Conservation (phyloP, 2,329 filamentous ascomycete genomes). For the Alternaria rosae region DNA sequence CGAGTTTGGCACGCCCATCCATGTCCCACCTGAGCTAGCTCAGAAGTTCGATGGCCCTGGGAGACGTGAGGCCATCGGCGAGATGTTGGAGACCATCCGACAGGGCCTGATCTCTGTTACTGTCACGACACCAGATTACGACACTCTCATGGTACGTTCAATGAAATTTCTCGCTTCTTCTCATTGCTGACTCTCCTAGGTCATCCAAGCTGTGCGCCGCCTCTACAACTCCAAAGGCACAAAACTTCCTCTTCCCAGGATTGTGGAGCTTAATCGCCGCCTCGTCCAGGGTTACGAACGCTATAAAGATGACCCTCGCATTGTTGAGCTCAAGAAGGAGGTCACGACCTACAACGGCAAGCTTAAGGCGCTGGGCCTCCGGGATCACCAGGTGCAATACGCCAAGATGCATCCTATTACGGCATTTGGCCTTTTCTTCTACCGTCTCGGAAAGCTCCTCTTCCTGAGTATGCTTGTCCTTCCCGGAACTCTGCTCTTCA, state of each 20-base stretch:
- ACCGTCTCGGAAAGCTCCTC: slow-evolving; percentile 78
- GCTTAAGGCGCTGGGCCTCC: slow-evolving; percentile 83
- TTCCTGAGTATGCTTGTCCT: slow-evolving; percentile 82
- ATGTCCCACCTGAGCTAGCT: slow-evolving; percentile 82
- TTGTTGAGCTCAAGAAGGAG: slow-evolving; percentile 75
- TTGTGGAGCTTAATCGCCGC: slow-evolving; percentile 92
- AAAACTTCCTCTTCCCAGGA: slow-evolving; percentile 88
- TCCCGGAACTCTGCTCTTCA: slow-evolving; percentile 86
- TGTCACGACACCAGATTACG: slow-evolving; percentile 90
- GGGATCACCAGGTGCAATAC: slow-evolving; percentile 94
- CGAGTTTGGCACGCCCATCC: slow-evolving; percentile 90
- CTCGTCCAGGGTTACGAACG: slow-evolving; percentile 90
- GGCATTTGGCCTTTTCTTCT: slow-evolving; percentile 79
- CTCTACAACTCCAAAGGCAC: slow-evolving; percentile 95
- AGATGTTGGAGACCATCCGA: slow-evolving; percentile 85
- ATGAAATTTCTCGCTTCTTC: fast-evolving
- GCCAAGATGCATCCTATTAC: slow-evolving; percentile 80
- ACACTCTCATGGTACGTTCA: slow-evolving; percentile 79
- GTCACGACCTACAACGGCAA: slow-evolving; percentile 88
- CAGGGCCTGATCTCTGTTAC: slow-evolving; percentile 86
- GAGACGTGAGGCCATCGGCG: slow-evolving; percentile 79
- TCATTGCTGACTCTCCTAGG: slow-evolving; percentile 53
- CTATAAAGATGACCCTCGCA: slow-evolving; percentile 89
- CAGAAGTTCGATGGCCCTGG: slow-evolving; percentile 81
- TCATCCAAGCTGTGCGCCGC: slow-evolving; percentile 91